Base-by-base conservation (phyloP, 2,329 filamentous ascomycete genomes). In the Tolypocladium inflatum region DNA sequence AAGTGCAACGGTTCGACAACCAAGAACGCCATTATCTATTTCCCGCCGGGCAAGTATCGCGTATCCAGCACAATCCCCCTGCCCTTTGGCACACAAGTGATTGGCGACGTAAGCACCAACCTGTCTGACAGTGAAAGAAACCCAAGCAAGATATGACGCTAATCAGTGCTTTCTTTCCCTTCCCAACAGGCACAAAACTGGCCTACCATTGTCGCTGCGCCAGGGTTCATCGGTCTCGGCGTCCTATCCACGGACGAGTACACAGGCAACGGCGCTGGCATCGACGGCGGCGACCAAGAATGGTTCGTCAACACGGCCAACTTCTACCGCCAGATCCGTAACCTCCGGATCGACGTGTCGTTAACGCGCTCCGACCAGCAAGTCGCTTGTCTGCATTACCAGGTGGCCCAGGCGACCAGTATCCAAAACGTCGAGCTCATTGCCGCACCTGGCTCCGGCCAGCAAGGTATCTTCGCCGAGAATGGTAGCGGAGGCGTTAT, bases 41-140 rank as follows among this genome's bases (percentile, higher is more conserved):
- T 69, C 45, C 67, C 67, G 1, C 58, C 65, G 0, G 65, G 66
- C 2, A 62, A 53, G 0, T 68, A 68, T 43, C 61, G 63, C 15
- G 57, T 67, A 23, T 62, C 59, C 10, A 57, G 19, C 5, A 58
- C 63, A 2, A 55, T 60, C 26, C 26, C 26, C 26, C 26, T 30
- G 26, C 57, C 59, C 33, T 68, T 59, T 39, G 57, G 42, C 11
- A 67, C 64, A 0, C 63, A 67, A 54, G 19, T 67, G n/a, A 63
- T 67, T 26, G 64, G 64, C 50, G 83, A 88, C 69, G 58, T 79
- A 81, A 26, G 75, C 53, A 67, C 81, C 37, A 71, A 67, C 43
- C 17, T 23, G 26, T 13, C 26, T 48, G 19, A 37, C 35, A 37
- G 35, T 37, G 35, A 37, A 9, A 37, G 35, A 30, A 37, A 37